Conservation (phyloP, 257 asterid genomes). For the Lavandula angustifolia region DNA sequence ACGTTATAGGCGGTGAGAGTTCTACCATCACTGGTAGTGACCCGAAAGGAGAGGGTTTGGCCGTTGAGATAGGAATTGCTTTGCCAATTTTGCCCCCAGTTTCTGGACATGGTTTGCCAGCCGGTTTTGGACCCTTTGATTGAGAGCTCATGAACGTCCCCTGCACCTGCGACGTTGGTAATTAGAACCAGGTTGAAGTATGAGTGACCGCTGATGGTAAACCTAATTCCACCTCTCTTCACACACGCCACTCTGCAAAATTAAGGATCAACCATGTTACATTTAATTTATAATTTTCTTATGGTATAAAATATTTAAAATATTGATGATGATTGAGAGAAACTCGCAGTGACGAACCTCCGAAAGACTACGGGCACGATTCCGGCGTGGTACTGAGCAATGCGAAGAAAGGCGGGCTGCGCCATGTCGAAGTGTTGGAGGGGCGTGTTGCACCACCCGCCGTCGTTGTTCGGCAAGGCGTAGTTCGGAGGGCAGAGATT, state of each 20-base stretch:
- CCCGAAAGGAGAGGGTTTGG: constrained; percentile 46
- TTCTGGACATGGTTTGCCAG: constrained; percentile 59
- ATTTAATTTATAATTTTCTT: too few species aligned
- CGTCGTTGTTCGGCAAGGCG: constrained; percentile 45
- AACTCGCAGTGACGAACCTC: constrained; percentile 37
- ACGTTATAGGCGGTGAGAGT: constrained; percentile 43
- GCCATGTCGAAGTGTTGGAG: constrained; percentile 59
- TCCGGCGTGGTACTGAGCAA: constrained; percentile 56
- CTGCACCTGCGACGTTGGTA: constrained; percentile 58
- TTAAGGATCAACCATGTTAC: too few species aligned
- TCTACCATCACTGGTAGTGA: constrained; percentile 54
- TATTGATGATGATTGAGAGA: too few species aligned
- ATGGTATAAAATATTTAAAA: too few species aligned
- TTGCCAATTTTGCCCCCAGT: constrained; percentile 66
- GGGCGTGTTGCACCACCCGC: constrained; percentile 68
- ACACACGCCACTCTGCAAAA: constrained; percentile 49
- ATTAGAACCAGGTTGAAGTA: constrained; percentile 55
- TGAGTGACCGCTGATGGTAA: constrained; percentile 53
- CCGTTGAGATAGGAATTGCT: constrained; percentile 53
- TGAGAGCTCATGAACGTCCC: constrained; percentile 55
- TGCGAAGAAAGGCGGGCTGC: constrained; percentile 50
- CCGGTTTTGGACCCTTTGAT: constrained; percentile 53
- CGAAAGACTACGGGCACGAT: constrained; percentile 47
- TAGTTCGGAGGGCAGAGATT: constrained; percentile 59
- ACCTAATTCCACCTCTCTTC: constrained; percentile 53